Evolutionary conservation across 441 rosid species (phyloP).

Genomic region (Gossypium laxum): DNA sequence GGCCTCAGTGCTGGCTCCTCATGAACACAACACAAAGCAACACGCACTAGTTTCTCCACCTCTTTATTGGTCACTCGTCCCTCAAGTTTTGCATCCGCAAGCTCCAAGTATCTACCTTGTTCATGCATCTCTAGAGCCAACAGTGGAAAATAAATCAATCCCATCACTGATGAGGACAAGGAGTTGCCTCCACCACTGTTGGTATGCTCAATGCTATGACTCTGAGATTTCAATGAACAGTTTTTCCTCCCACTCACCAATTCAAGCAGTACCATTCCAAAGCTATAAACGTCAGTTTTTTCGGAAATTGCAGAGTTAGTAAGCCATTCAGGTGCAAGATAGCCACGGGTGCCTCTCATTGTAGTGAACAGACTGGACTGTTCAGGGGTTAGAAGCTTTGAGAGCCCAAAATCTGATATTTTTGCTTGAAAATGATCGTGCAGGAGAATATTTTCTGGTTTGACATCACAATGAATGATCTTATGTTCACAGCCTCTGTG

Average conservation of each 20-base stretch:
- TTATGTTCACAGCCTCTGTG: slow-evolving; percentile 68
- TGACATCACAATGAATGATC: slow-evolving; percentile 83
- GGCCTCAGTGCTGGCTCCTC: slow-evolving; percentile 68
- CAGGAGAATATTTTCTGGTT: slow-evolving; percentile 80
- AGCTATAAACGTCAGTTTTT: slow-evolving; percentile 85
- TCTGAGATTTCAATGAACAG: slow-evolving; percentile 43
- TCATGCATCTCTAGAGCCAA: slow-evolving; percentile 90
- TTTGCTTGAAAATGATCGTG: slow-evolving; percentile 65
- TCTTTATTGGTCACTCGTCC: slow-evolving; percentile 52
- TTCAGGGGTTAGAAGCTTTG: slow-evolving; percentile 69
- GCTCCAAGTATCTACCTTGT: slow-evolving; percentile 58
- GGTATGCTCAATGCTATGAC: slow-evolving; percentile 40
- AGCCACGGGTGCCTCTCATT: slow-evolving; percentile 95
- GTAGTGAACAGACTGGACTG: slow-evolving; percentile 85
- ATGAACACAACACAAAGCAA: slow-evolving; percentile 69
- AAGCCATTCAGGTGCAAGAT: slow-evolving; percentile 94
- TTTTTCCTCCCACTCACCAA: slow-evolving; percentile 86
- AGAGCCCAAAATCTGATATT: slow-evolving; percentile 83
- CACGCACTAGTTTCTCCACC: slow-evolving; percentile 45
- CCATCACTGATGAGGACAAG: slow-evolving; percentile 35
- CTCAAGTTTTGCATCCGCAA: slow-evolving; percentile 66
- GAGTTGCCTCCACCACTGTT: slow-evolving; percentile 32
- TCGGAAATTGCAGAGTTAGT: slow-evolving; percentile 69
- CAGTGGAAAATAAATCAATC: slow-evolving; percentile 56
- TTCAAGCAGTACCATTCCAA: slow-evolving; percentile 83